Evolutionary conservation across 768 basidiomycete genomes (phyloP), one percentile per base, ranked within the genome.

Genomic region (Mycena vulgaris): DNA sequence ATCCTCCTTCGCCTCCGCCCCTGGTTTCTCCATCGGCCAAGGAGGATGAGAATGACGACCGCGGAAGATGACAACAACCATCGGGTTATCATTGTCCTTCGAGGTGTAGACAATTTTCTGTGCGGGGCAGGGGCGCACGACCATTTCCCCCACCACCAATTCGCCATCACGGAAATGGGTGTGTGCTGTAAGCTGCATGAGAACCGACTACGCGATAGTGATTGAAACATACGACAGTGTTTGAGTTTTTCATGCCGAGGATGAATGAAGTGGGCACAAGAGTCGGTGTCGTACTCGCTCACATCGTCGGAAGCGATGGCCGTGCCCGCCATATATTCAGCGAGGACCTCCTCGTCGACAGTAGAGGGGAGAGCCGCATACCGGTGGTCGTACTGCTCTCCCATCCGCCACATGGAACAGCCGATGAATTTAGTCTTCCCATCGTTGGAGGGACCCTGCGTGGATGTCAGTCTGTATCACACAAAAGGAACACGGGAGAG

Each of bases 71-170:
- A 63, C 61, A 9, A 63, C 48, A 0, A 23, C 1, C 21, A 10
- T 39, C 35, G 33, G 8, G 8, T 49, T 21, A 2, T 37, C 37
- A 17, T 31, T 31, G 9, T 63, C 35, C 23, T 51, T 37, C 23
- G 61, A 63, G 16, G 61, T 63, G 35, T 63, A 63, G 9, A 63
- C 61, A 21, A 63, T 63, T 33, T 63, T 63, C 17, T 9, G 11
- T 5, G 52, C 61, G 1, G 33, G 33, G 16, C 61, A 63, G 1
- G 30, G 21, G 25, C 33, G 45, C 3, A 9, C 10, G 1, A 60
- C 31, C 58, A 60, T 60, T 4, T n/a, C 14, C 1, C 58, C 58
- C 6, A 35, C 31, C 0, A 60, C 42, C 10, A 48, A 7, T n/a
- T 60, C 35, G 0, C 45, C 45, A n/a, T 60, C n/a, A 28, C 28